Conservation (phyloP, 2,329 filamentous ascomycete genomes). For the Phaeosphaeriaceae sp. region DNA sequence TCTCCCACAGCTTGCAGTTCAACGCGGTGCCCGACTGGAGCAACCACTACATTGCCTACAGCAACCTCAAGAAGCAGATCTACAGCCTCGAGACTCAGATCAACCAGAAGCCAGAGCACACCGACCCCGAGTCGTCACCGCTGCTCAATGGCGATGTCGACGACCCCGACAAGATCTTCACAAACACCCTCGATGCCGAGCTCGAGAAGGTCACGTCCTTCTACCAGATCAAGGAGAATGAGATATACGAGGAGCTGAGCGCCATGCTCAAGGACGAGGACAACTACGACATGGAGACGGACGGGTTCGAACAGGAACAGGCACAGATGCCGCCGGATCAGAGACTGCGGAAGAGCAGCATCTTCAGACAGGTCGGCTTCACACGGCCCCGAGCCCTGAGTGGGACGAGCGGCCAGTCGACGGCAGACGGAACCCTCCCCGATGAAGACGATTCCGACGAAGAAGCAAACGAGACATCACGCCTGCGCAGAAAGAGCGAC, state of each 20-base stretch:
- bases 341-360: slow-evolving; percentile 56
- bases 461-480: slow-evolving; percentile 60
- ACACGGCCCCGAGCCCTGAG: slow-evolving; percentile 54
- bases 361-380: slow-evolving; percentile 60
- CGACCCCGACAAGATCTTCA: slow-evolving; percentile 83
- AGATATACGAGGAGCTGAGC: slow-evolving; percentile 82
- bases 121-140: slow-evolving; percentile 83
- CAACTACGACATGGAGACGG: slow-evolving; percentile 66
- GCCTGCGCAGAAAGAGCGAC: slow-evolving; percentile 49
- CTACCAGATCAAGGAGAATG: slow-evolving; percentile 86
- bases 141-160: slow-evolving; percentile 70
- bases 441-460: slow-evolving; percentile 64
- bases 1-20: slow-evolving; percentile 99
- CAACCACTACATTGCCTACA: slow-evolving; percentile 96
- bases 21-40: slow-evolving; percentile 99
- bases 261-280: slow-evolving; percentile 78
- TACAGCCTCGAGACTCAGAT: slow-evolving; percentile 91
- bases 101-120: slow-evolving; percentile 64
- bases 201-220: slow-evolving; percentile 94
- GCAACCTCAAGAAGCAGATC: slow-evolving; percentile 99
- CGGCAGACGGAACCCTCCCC: slow-evolving; percentile 55
- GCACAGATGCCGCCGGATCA: slow-evolving; percentile 46
- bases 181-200: slow-evolving; percentile 81
- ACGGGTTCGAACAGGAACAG: slow-evolving; percentile 44
- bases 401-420: slow-evolving; percentile 51